Evolutionary conservation across 768 basidiomycete genomes (phyloP).

Genomic region (Suillus placidus): DNA sequence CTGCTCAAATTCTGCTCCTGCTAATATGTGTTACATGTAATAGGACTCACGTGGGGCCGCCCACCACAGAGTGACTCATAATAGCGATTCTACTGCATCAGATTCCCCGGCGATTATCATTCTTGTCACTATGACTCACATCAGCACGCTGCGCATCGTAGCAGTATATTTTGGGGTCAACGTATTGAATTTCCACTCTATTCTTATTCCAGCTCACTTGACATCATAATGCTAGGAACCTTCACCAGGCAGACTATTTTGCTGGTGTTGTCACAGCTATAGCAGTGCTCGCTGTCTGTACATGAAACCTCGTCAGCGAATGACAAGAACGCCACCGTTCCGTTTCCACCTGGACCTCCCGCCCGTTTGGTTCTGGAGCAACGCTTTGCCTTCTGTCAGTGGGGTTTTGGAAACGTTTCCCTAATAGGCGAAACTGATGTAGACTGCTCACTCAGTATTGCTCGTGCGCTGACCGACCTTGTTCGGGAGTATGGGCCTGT

Average conservation of each 20-base stretch:
- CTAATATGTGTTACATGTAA: no score
- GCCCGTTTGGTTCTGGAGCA: slow-evolving; percentile 16
- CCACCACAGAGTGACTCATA: no score
- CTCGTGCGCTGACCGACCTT: slow-evolving; percentile 49
- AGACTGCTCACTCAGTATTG: slow-evolving; percentile 11
- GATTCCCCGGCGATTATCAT: neutral
- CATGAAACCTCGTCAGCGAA: neutral
- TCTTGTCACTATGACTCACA: no score
- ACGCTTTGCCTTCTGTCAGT: slow-evolving; percentile 7
- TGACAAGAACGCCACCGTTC: slow-evolving; percentile 10
- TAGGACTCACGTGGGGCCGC: no score
- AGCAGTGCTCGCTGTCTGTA: slow-evolving; percentile 6
- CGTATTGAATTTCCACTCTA: neutral
- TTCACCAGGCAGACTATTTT: neutral
- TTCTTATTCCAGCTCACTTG: neutral
- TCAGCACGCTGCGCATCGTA: neutral
- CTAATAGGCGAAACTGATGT: neutral
- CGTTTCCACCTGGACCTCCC: slow-evolving; percentile 11
- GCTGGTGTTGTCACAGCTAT: slow-evolving; percentile 8
- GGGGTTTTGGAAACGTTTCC: neutral
- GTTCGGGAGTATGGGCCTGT: slow-evolving; percentile 62
- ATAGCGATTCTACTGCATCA: neutral
- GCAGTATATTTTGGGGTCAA: neutral
- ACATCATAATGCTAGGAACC: neutral
- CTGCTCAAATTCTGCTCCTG: no score